Base-by-base conservation (phyloP, 495 filamentous ascomycete genomes). In the Lophiostoma macrostomum region DNA sequence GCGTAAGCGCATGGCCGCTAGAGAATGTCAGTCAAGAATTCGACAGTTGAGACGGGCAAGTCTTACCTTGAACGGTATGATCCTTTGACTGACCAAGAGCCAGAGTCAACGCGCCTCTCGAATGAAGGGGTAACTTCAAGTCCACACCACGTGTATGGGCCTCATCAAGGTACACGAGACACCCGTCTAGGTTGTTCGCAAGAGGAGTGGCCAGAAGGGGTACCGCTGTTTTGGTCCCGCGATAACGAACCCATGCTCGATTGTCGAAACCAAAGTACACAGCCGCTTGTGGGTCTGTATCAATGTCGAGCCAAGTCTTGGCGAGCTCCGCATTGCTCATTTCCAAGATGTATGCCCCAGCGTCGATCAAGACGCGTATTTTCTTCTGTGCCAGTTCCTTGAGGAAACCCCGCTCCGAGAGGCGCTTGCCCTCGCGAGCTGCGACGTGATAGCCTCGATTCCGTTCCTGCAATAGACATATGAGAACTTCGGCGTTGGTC, bases 71-170 rank as follows among this genome's bases (percentile, higher is more conserved):
- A 0, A 87, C 83, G 2, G 84, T 66, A 23, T 77, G 76, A 41
- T 89, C 84, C 57, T 89, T 88, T 0, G 83, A 83, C 6, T 85
- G 66, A 16, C 72, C 69, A 0, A 80, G 73, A 0, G 84, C 84
- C 0, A 90, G 70, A 0, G 82, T 89, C 13, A 91, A 76, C 5
- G 82, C 83, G 4, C 82, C 87, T 8, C 76, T 66, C 48, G 80
- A 81, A 12, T 71, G 24, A 1, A 46, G 45, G 0, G 86, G 85
- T 8, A 91, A 59, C 53, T 76, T 82, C 13, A 91, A 55, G 53
- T 90, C 85, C 3, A 78, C 85, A 0, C 87, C 87, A 56, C 86
- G 69, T 0, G 86, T 87, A 56, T 91, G 87, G 0, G 78, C 78
- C 54, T 90, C 79, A 38, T 89, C 86, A 5, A 89, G 69, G 61